Conservation (phyloP, 1,284 basidiomycete species). For the Mycosarcoma maydis region DNA sequence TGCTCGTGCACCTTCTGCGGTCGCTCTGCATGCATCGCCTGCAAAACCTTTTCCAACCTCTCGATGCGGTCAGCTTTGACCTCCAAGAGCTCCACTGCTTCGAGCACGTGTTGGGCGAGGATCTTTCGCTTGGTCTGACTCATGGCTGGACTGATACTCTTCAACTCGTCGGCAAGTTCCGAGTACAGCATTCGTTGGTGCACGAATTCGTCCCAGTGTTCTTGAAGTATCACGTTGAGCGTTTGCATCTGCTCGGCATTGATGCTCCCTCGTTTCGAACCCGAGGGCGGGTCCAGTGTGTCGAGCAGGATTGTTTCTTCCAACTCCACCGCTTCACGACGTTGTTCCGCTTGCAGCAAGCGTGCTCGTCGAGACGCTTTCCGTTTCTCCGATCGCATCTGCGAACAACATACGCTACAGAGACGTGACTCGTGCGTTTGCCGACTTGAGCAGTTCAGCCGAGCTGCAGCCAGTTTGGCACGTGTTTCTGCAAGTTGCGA, state of each 20-base stretch:
- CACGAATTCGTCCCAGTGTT: conserved; percentile 63
- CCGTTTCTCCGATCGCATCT: conserved; percentile 12
- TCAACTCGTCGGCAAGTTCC: conserved; percentile 65
- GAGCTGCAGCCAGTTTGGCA: conserved; percentile 22
- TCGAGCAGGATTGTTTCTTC: conserved; percentile 38
- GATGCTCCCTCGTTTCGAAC: background rate
- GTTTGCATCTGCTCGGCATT: conserved; percentile 1
- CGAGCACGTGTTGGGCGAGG: conserved; percentile 59
- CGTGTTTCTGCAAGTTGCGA: conserved; percentile 39
- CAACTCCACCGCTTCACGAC: conserved; percentile 17
- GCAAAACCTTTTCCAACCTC: conserved; percentile 27
- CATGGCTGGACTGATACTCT: conserved; percentile 57
- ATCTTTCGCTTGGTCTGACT: conserved; percentile 47
- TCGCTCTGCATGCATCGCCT: background rate
- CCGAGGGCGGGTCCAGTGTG: conserved; percentile 5
- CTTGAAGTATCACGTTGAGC: conserved; percentile 35
- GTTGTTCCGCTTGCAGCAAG: conserved; percentile 20
- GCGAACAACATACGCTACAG: conserved; percentile 42
- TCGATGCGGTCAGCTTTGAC: conserved; percentile 59
- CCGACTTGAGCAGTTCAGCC: background rate
- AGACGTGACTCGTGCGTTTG: conserved; percentile 20
- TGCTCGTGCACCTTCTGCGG: conserved; percentile 1
- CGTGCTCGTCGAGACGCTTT: conserved; percentile 26
- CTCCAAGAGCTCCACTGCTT: conserved; percentile 62
- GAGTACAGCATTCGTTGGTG: conserved; percentile 60